Percentiles rank a stretch among this genome's conserved stretches.
Evolutionary conservation across 73 alveolate species (phyloP).

Genomic region (Paramecium octaurelia): DNA sequence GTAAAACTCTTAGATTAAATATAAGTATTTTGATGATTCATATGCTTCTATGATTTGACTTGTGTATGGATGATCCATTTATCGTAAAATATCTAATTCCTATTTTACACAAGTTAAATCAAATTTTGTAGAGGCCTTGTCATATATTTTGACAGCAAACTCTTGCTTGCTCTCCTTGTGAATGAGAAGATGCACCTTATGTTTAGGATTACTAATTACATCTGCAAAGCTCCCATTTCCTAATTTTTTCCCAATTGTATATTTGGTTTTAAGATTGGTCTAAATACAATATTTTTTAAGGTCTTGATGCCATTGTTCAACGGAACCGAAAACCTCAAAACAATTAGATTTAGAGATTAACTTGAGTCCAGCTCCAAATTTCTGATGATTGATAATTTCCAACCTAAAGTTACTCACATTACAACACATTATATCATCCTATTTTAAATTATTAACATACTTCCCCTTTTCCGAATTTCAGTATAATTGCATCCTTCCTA

Average conservation of each 20-base stretch:
- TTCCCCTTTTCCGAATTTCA: background rate
- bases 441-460: background rate
- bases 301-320: background rate
- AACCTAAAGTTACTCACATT: background rate
- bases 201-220: background rate
- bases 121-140: background rate
- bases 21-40: background rate
- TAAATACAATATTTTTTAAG: background rate
- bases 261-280: background rate
- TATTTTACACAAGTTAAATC: background rate
- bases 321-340: background rate
- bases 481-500: background rate
- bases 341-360: background rate
- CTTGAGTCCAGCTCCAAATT: background rate
- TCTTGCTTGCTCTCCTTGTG: background rate
- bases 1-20: background rate
- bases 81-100: background rate
- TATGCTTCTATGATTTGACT: background rate
- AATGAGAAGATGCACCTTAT: background rate
- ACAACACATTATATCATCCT: background rate
- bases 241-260: background rate
- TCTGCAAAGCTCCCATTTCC: background rate
- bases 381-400: background rate
- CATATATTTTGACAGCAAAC: background rate
- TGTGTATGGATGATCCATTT: background rate